These are phyloP conservation scores for Saccharomycopsis sp. DNA, from an alignment of 805 yeast genomes.

Conservation along the genomic window DNA sequence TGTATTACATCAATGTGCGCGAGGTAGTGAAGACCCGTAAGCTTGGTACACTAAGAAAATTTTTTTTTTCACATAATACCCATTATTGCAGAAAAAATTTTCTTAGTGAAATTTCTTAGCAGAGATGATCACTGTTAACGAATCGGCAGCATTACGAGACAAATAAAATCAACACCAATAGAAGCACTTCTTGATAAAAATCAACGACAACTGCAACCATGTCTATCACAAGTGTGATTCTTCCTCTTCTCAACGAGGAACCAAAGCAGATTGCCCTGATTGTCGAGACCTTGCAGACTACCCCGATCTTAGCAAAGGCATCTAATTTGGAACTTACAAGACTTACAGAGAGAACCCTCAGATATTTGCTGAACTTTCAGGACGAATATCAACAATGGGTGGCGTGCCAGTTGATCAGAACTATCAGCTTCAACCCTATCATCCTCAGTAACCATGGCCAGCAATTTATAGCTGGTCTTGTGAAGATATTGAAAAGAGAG, in stretches of 20 bases:
- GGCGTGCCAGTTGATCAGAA: conserved; percentile 10
- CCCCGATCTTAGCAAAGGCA: conserved; percentile 3
- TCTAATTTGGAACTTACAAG: conserved; percentile 6
- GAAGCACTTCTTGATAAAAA: no score
- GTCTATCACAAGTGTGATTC: conserved; percentile 14
- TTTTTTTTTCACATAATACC: not conserved
- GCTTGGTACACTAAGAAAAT: not conserved
- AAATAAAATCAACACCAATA: no score
- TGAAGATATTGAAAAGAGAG: conserved; percentile 35
- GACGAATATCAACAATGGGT: conserved; percentile 16
- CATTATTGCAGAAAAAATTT: no score
- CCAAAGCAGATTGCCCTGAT: conserved; percentile 9
- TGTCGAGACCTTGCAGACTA: conserved; percentile 4
- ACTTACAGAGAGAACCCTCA: conserved; percentile 11
- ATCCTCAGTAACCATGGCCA: conserved; percentile 37
- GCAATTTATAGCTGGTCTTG: conserved; percentile 33
- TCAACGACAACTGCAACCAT: no score
- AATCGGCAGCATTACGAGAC: no score
- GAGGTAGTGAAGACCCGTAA: not conserved
- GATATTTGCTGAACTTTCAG: conserved; percentile 8
- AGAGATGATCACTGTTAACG: no score
- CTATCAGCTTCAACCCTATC: conserved; percentile 28
- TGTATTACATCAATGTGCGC: no score
- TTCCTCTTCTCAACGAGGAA: conserved; percentile 13
- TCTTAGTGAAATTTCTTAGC: no score